Evolutionary conservation across 352 stramenopile genomes (phyloP), one percentile per base, ranked within the genome.

Genomic region (Phytophthora pluvialis): DNA sequence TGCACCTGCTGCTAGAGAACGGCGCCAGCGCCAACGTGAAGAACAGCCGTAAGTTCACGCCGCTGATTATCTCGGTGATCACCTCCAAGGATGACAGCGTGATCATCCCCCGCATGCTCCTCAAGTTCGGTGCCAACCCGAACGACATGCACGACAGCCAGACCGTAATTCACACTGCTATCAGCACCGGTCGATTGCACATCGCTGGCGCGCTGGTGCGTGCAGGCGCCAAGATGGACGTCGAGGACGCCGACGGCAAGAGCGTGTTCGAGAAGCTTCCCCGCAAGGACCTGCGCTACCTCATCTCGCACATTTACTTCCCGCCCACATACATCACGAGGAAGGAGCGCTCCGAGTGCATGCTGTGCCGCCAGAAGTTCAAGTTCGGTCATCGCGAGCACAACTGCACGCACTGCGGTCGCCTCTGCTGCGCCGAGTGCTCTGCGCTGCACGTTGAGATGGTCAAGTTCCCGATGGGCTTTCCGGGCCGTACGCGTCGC

Each of bases 131-230:
- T 36, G 87, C 87, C 32, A 95, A 95, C 72, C 87, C 87, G 54
- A 95, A 95, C 65, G 87, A 95, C 53, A 91, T 95, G 79, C 87
- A 95, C 72, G 87, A 95, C 63, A 88, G 80, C 47, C 84, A 93
- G 45, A 95, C 87, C 5, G 85, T 95, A 18, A 93, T 95, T 55
- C 87, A 95, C 80, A 95, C 87, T 8, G 87, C 87, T 13, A 86
- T 95, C 48, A 79, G 72, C 43, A 81, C 67, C 9, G 71, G 79
- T 2, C 61, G 76, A 35, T 68, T 94, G 42, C 53, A 95, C n/a
- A 93, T 94, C 25, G 87, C 87, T 35, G 87, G 85, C 13, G 87
- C 87, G 16, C 70, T 95, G 3, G 82, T 95, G 18, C 80, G 81
- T 31, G 87, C 87, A n/a, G 87, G 87, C 9, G 87, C 87, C 43